A percentile compares a stretch with the other conserved stretches of the same genome.
Evolutionary conservation across 164 flowering plant species (phyloP).

Genomic region (Chimonanthus salicifolius): DNA sequence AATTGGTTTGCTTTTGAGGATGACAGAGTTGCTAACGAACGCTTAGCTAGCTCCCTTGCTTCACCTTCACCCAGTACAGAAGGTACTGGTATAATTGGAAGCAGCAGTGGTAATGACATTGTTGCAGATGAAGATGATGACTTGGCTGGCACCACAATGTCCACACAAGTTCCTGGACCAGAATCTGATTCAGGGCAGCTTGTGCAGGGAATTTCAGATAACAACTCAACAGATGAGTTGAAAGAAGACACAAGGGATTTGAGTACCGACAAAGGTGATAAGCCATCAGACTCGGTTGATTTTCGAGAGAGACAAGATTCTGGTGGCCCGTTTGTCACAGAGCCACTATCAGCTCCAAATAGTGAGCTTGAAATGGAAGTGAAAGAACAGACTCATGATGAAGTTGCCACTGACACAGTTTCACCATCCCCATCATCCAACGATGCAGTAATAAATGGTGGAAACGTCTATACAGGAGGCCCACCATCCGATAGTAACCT

Average conservation of each 20-base stretch:
- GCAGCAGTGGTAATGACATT: constrained; percentile 39
- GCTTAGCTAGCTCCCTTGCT: constrained; percentile 33
- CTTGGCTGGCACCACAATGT: constrained; percentile 45
- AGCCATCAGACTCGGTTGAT: constrained; percentile 74
- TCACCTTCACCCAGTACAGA: constrained; percentile 53
- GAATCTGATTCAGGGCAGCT: background rate
- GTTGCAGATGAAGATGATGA: constrained; percentile 48
- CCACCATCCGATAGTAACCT: background rate
- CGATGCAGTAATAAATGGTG: constrained; percentile 1
- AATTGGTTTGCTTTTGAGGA: constrained; percentile 97
- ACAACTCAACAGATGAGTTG: constrained; percentile 11
- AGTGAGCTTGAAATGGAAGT: constrained; percentile 25
- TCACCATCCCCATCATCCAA: constrained; percentile 9
- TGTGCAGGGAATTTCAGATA: background rate
- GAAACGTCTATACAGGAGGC: background rate
- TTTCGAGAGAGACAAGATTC: constrained; percentile 65
- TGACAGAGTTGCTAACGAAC: constrained; percentile 45
- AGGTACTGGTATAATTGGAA: constrained; percentile 19
- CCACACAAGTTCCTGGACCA: constrained; percentile 26
- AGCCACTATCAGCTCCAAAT: constrained; percentile 22
- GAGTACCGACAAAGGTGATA: constrained; percentile 34
- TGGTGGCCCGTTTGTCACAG: constrained; percentile 14
- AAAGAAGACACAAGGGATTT: constrained; percentile 22
- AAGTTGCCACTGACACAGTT: constrained; percentile 1
- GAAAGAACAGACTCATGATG: constrained; percentile 6